Evolutionary conservation across 106 monocot species (phyloP).

Genomic region (Dendrobium officinale): DNA sequence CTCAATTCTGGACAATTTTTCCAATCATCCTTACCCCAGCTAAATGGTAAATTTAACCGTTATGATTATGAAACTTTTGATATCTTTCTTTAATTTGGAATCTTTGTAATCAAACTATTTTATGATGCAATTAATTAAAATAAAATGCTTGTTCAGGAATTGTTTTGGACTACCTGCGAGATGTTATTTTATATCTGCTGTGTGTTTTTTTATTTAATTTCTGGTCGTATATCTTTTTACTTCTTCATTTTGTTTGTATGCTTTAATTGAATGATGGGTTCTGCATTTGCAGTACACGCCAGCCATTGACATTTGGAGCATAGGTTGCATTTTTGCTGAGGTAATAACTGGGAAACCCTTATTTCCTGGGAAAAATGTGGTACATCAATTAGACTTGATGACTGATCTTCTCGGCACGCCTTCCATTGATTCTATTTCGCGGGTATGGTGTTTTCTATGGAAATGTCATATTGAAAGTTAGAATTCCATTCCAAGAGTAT

Average conservation of each 20-base stretch:
- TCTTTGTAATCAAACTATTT: neutral
- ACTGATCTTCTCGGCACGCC: constrained; percentile 89
- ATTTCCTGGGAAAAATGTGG: constrained; percentile 95
- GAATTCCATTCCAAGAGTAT: neutral
- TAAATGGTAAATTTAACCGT: neutral
- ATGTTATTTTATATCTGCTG: constrained; percentile 9
- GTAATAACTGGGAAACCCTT: constrained; percentile 82
- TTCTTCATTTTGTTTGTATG: neutral
- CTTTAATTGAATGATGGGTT: neutral
- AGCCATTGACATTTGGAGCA: constrained; percentile 96
- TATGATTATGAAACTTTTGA: neutral
- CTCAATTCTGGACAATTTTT: neutral
- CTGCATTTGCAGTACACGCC: constrained; percentile 73
- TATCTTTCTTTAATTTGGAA: neutral
- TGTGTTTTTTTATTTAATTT: constrained; percentile 7
- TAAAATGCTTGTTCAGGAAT: constrained; percentile 35
- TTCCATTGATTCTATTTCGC: constrained; percentile 65
- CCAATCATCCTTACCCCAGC: neutral
- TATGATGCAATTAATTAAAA: neutral
- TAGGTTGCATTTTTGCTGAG: constrained; percentile 95
- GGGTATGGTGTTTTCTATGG: constrained; percentile 35
- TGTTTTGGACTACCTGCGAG: constrained; percentile 18
- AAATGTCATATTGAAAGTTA: constrained; percentile 5
- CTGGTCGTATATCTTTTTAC: neutral
- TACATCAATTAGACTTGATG: constrained; percentile 70